Evolutionary conservation across 768 basidiomycete species (phyloP).

Genomic region (Russula lepida): DNA sequence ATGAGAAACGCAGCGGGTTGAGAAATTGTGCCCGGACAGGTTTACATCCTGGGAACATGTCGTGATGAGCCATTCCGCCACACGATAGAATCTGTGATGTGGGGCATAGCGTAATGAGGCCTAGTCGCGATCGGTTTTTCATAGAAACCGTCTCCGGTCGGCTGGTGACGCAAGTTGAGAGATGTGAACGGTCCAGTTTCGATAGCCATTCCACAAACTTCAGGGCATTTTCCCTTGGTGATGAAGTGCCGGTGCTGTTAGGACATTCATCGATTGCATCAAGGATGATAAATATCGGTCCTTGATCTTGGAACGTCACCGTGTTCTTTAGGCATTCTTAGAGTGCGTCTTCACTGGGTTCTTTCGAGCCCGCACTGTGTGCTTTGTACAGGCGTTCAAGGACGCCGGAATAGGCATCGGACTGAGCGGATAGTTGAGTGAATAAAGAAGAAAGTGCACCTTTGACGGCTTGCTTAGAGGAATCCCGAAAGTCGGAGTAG

Average conservation of each 20-base stretch:
- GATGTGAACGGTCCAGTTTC: background rate
- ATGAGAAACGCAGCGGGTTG: background rate
- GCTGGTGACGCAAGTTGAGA: background rate
- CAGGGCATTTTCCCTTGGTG: background rate
- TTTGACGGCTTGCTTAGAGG: background rate
- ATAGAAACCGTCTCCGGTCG: background rate
- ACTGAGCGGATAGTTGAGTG: background rate
- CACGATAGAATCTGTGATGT: background rate
- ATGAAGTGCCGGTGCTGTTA: too few relatives aligned
- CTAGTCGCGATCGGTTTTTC: too few relatives aligned
- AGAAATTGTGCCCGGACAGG: fast-evolving
- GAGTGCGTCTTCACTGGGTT: background rate
- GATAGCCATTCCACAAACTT: background rate
- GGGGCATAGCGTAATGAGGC: background rate
- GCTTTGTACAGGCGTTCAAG: background rate
- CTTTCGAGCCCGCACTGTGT: background rate
- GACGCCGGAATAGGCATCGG: background rate
- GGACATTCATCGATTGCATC: background rate
- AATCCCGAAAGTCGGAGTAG: background rate
- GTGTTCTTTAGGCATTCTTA: background rate
- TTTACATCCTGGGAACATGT: background rate
- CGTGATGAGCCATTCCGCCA: background rate
- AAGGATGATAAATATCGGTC: background rate
- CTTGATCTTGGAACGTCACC: background rate
- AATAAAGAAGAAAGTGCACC: background rate